Evolutionary conservation across 2,329 filamentous ascomycete species (phyloP).

Genomic region (Dactylellina sp.): DNA sequence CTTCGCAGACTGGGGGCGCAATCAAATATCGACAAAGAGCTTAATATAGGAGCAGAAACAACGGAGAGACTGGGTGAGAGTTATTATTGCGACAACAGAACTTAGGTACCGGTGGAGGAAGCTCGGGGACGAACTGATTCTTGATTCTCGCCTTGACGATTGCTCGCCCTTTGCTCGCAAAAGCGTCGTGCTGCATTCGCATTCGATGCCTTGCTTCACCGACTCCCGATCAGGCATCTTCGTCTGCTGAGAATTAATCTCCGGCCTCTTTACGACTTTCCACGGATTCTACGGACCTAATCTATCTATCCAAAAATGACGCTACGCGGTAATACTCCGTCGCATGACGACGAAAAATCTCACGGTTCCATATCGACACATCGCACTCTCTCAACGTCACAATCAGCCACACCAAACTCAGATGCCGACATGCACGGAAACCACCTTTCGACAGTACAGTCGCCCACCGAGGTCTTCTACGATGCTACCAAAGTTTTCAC

Average conservation of each 20-base stretch:
- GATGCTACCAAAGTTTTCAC: conserved; percentile 54
- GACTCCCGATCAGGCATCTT: conserved; percentile 42
- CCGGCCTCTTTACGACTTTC: neutral
- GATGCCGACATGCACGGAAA: conserved; percentile 1
- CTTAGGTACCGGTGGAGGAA: conserved; percentile 32
- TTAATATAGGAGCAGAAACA: conserved; percentile 4
- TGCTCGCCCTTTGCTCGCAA: conserved; percentile 3
- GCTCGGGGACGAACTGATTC: conserved; percentile 18
- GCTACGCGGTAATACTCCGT: conserved; percentile 6
- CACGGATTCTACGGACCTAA: neutral
- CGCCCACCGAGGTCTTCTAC: conserved; percentile 42
- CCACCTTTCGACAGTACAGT: conserved; percentile 3
- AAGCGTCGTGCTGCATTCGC: conserved; percentile 28
- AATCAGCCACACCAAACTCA: neutral
- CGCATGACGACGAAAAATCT: conserved; percentile 15
- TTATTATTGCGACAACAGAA: neutral
- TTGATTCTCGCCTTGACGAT: conserved; percentile 6
- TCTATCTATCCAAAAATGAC: conserved; percentile 12
- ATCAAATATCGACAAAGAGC: conserved; percentile 22
- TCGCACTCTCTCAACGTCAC: neutral
- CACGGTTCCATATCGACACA: conserved; percentile 5
- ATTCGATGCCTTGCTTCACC: conserved; percentile 52
- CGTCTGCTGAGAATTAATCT: conserved; percentile 45
- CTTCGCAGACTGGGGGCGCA: conserved; percentile 31
- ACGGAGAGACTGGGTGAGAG: neutral